Evolutionary conservation across 2,329 filamentous ascomycete species (phyloP).

Genomic region (Trichoderma sp.): DNA sequence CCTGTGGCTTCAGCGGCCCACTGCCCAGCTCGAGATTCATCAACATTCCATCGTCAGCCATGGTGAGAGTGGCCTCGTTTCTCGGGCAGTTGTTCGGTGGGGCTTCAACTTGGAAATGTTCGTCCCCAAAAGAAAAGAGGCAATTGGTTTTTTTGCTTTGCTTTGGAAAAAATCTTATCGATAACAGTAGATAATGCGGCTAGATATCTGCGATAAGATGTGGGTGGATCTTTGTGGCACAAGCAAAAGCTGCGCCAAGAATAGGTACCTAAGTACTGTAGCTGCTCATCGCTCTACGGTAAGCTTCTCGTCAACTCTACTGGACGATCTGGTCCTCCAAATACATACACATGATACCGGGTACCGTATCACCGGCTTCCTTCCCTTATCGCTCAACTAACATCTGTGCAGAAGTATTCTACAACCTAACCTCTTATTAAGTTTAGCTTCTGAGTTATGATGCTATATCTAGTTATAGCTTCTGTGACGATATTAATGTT

Average conservation of each 20-base stretch:
- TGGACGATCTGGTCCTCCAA: background rate
- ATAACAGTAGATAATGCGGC: background rate
- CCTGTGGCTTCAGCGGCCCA: conserved; percentile 57
- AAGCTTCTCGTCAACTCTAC: background rate
- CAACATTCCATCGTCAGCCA: conserved; percentile 95
- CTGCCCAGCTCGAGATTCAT: conserved; percentile 84
- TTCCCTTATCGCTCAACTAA: background rate
- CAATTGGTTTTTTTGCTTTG: background rate
- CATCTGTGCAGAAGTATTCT: background rate
- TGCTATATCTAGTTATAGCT: background rate
- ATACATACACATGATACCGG: no score
- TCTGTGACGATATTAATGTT: background rate
- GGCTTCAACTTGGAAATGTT: conserved; percentile 13
- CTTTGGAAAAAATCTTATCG: conserved; percentile 6
- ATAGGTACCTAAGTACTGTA: background rate
- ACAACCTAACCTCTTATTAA: background rate
- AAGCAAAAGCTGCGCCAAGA: background rate
- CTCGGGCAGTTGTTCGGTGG: conserved; percentile 2
- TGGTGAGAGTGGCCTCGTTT: conserved; percentile 36
- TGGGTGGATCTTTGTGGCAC: background rate
- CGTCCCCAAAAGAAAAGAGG: background rate
- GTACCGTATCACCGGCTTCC: background rate
- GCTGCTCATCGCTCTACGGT: no score
- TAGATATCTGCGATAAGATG: background rate
- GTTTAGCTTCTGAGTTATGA: background rate